These are phyloP conservation scores for Starmerella scarabaei DNA, from an alignment of 805 yeast genomes.

Conservation along the genomic window DNA sequence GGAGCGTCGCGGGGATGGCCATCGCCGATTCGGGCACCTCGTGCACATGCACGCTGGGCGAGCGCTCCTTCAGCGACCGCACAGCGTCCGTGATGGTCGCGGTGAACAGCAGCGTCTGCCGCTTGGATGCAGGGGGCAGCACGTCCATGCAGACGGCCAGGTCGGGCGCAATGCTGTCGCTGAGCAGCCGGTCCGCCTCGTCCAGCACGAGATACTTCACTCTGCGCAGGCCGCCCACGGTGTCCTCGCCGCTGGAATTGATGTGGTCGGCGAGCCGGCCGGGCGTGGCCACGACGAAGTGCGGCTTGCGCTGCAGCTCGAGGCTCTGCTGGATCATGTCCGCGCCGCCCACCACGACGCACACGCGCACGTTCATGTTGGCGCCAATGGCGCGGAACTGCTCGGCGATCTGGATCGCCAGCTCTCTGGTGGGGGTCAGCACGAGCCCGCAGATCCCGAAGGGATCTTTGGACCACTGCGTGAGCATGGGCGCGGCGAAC, in stretches of 20 bases:
- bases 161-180: constrained; percentile 72
- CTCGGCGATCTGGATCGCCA: constrained; percentile 93
- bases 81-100: constrained; percentile 95
- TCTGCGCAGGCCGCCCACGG: constrained; percentile 62
- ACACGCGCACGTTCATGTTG: constrained; percentile 67
- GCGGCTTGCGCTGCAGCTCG: constrained; percentile 71
- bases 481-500: constrained; percentile 93
- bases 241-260: constrained; percentile 75
- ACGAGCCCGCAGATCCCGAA: constrained; percentile 81
- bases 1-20: constrained; percentile 65
- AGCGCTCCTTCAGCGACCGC: constrained; percentile 51
- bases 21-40: constrained; percentile 66
- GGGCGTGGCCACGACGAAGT: constrained; percentile 92
- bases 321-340: constrained; percentile 83
- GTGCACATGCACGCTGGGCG: constrained; percentile 50
- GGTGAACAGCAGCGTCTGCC: constrained; percentile 86
- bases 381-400: constrained; percentile 92
- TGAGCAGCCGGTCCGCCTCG: constrained; percentile 88
- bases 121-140: constrained; percentile 53
- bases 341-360: constrained; percentile 87
- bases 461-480: constrained; percentile 92
- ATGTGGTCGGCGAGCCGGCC: constrained; percentile 93
- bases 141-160: constrained; percentile 56
- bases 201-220: constrained; percentile 76
- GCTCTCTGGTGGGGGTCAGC: constrained; percentile 77